Evolutionary conservation across 2,329 filamentous ascomycete genomes (phyloP).

Genomic region (Penicillium sp.): DNA sequence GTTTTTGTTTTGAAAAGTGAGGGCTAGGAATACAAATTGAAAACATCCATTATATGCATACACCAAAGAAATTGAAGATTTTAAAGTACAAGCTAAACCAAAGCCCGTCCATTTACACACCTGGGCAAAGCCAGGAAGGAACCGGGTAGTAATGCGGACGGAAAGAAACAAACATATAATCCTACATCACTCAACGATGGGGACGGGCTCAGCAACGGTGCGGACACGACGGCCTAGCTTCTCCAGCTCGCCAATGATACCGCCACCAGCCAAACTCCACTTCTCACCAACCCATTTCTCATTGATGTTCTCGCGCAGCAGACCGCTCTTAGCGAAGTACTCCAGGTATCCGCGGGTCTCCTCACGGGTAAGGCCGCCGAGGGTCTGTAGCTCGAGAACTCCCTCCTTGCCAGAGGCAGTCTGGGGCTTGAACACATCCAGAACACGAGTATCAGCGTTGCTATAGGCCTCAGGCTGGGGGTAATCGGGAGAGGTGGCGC

Average conservation of each 20-base stretch:
- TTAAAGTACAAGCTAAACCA: constrained; percentile 30
- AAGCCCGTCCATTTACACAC: constrained; percentile 24
- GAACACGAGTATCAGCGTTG: constrained; percentile 53
- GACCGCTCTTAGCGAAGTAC: constrained; percentile 86
- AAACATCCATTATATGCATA: constrained; percentile 37
- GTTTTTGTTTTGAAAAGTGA: not conserved
- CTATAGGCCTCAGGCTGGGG: constrained; percentile 55
- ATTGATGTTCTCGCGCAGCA: constrained; percentile 70
- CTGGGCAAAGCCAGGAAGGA: too few relatives aligned
- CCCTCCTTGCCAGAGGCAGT: constrained; percentile 30
- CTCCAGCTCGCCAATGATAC: constrained; percentile 84
- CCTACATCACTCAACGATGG: constrained; percentile 9
- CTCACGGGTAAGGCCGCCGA: constrained; percentile 68
- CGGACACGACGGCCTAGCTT: constrained; percentile 50
- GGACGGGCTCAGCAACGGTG: constrained; percentile 9
- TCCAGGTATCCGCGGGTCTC: constrained; percentile 83
- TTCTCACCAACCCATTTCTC: constrained; percentile 73
- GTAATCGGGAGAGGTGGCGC: constrained; percentile 40
- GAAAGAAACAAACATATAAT: constrained; percentile 3
- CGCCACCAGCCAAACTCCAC: constrained; percentile 79
- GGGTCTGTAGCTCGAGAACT: constrained; percentile 50
- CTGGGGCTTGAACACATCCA: constrained; percentile 41
- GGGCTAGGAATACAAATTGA: not conserved
- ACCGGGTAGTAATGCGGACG: not conserved
- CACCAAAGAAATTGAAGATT: constrained; percentile 25